These are phyloP conservation scores for Pythium sp. DNA, from an alignment of 352 stramenopile genomes.

Conservation along the genomic window DNA sequence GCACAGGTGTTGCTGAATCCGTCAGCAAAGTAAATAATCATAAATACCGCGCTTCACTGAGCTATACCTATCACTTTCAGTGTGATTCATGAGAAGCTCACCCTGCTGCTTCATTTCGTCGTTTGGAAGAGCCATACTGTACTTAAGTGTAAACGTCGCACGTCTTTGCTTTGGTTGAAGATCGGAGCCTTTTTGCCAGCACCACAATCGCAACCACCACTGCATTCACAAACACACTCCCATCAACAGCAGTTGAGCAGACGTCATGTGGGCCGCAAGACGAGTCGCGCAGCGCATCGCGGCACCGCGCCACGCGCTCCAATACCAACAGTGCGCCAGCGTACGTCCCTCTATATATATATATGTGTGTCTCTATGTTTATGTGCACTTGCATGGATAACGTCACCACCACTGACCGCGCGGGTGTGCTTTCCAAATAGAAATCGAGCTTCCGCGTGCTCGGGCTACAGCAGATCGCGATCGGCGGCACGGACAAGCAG, in stretches of 20 bases:
- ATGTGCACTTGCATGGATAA: neutral
- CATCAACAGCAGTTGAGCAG: neutral
- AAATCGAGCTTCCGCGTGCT: conserved; percentile 92
- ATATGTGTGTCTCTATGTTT: neutral
- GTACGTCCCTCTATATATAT: conserved; percentile 8
- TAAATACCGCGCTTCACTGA: no score
- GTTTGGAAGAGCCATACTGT: neutral
- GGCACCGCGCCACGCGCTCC: conserved; percentile 7
- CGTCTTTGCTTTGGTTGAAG: neutral
- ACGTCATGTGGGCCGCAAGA: conserved; percentile 5
- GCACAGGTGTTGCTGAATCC: no score
- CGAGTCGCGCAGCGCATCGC: conserved; percentile 10
- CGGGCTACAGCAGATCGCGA: conserved; percentile 97
- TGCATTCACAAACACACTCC: neutral
- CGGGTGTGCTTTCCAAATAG: conserved; percentile 5
- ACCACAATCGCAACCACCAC: neutral
- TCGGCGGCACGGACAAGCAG: conserved; percentile 90
- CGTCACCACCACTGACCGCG: neutral
- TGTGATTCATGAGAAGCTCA: no score
- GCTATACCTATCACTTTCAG: no score
- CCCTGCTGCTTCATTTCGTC: neutral
- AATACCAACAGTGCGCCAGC: conserved; percentile 21
- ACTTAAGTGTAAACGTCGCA: neutral
- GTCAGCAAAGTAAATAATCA: no score
- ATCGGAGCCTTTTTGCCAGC: neutral